Evolutionary conservation across 1,139 yeast genomes (phyloP).

Genomic region (Suhomyces ambrosiae): DNA sequence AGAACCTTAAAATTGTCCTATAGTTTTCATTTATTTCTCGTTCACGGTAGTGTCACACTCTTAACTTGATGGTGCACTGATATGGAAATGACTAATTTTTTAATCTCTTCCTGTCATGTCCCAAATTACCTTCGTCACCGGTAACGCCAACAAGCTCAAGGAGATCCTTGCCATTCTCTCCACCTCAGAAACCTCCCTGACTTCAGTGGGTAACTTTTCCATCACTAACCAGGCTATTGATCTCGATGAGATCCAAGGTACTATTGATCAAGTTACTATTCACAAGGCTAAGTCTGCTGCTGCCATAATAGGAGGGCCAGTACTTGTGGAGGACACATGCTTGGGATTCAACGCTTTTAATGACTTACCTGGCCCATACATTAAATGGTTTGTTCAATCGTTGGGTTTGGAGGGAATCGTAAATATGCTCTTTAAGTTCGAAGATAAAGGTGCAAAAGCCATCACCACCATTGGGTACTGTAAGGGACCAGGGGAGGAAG

Average conservation of each 20-base stretch:
- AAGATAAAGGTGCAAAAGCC: constrained; percentile 84
- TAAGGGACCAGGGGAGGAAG: constrained; percentile 75
- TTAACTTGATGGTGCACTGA: too few relatives aligned
- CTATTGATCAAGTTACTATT: constrained; percentile 76
- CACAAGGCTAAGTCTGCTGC: constrained; percentile 86
- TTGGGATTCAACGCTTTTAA: constrained; percentile 80
- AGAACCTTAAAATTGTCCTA: too few relatives aligned
- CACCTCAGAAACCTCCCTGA: constrained; percentile 13
- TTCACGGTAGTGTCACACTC: too few relatives aligned
- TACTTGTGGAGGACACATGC: constrained; percentile 93
- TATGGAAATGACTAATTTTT: too few relatives aligned
- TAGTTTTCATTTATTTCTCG: too few relatives aligned
- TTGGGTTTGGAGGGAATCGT: constrained; percentile 76
- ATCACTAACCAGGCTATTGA: constrained; percentile 69
- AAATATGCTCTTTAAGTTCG: constrained; percentile 76
- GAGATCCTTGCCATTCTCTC: constrained; percentile 80
- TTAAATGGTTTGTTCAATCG: constrained; percentile 82
- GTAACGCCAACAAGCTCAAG: constrained; percentile 82
- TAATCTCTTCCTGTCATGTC: too few relatives aligned
- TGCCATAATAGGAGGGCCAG: constrained; percentile 61
- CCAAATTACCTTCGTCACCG: constrained; percentile 68
- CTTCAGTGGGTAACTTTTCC: constrained; percentile 52
- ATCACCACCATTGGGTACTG: constrained; percentile 92
- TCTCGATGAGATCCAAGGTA: constrained; percentile 88
- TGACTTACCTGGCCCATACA: constrained; percentile 85